Evolutionary conservation across 164 flowering plant genomes (phyloP).

Genomic region (Cinnamomum chago): DNA sequence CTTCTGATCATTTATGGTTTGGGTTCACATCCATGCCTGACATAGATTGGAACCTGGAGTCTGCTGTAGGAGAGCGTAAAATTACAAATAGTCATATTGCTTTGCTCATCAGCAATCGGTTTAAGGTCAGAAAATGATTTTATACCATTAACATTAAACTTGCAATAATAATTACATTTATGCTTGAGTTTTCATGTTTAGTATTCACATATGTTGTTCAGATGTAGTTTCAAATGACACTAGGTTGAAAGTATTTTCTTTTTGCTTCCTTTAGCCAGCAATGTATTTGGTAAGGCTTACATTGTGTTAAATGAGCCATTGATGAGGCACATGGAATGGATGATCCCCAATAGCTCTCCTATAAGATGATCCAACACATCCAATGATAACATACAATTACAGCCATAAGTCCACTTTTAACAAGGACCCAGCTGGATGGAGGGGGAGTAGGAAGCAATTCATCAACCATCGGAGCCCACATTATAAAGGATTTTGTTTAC

Average conservation of each 20-base stretch:
- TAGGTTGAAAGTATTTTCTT: background rate
- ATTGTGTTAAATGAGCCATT: background rate
- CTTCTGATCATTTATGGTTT: conserved; percentile 92
- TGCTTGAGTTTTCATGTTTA: background rate
- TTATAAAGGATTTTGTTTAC: no score
- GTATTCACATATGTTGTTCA: background rate
- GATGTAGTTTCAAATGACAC: background rate
- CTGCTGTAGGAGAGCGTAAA: conserved; percentile 83
- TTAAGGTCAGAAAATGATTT: conserved; percentile 52
- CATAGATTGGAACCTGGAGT: conserved; percentile 66
- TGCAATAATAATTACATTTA: background rate
- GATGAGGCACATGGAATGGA: background rate
- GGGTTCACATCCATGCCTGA: conserved; percentile 90
- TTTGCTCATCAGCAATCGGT: conserved; percentile 53
- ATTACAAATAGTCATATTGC: conserved; percentile 69
- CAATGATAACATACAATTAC: background rate
- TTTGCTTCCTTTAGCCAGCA: background rate
- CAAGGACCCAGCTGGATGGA: no score
- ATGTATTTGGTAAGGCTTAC: background rate
- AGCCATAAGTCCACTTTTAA: background rate
- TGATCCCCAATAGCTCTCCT: background rate
- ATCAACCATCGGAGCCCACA: no score
- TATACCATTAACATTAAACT: background rate
- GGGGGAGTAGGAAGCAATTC: no score
- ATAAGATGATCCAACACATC: background rate